Percentiles rank a stretch among this genome's conserved stretches.
These are phyloP conservation scores for Lobulomyces angularis DNA, from an alignment of 192 early-diverging fungal genomes.

Conservation along the genomic window DNA sequence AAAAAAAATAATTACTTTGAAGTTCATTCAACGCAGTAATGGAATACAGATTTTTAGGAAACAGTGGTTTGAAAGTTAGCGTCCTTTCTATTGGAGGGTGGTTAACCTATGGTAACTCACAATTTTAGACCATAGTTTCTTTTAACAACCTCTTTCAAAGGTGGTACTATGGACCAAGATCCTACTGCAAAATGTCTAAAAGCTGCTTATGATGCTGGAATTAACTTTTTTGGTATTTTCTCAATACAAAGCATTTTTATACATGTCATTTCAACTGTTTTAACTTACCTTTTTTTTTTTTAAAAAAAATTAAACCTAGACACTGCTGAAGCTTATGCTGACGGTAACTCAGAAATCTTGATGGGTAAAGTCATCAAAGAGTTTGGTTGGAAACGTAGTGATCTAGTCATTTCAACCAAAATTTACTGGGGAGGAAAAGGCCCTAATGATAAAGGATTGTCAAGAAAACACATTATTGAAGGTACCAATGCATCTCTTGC, in stretches of 20 bases:
- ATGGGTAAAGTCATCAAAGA: conserved; percentile 70
- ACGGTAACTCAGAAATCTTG: conserved; percentile 59
- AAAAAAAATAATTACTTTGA: too few relatives aligned
- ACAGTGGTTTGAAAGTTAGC: conserved; percentile 65
- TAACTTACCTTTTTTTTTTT: conserved; percentile 7
- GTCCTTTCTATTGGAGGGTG: conserved; percentile 50
- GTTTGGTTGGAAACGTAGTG: conserved; percentile 55
- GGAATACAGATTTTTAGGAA: conserved; percentile 71
- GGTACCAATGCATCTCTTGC: conserved; percentile 59
- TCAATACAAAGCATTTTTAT: background rate
- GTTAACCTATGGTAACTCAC: background rate
- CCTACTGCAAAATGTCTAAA: conserved; percentile 50
- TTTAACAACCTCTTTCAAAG: conserved; percentile 9
- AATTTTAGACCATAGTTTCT: background rate
- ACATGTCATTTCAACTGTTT: conserved; percentile 2
- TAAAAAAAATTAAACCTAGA: conserved; percentile 25
- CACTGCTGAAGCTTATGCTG: conserved; percentile 45
- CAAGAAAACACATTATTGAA: conserved; percentile 75
- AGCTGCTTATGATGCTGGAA: conserved; percentile 54
- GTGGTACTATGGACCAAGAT: conserved; percentile 55
- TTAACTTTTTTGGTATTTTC: conserved; percentile 56
- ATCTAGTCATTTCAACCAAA: conserved; percentile 71
- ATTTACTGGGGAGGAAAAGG: conserved; percentile 61
- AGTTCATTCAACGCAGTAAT: conserved; percentile 41
- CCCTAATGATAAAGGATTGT: conserved; percentile 69